A percentile compares a stretch with the other conserved stretches of the same genome.
Evolutionary conservation across 148 eudicot genomes (phyloP).

Genomic region (Amaranthus hypochondriacus): DNA sequence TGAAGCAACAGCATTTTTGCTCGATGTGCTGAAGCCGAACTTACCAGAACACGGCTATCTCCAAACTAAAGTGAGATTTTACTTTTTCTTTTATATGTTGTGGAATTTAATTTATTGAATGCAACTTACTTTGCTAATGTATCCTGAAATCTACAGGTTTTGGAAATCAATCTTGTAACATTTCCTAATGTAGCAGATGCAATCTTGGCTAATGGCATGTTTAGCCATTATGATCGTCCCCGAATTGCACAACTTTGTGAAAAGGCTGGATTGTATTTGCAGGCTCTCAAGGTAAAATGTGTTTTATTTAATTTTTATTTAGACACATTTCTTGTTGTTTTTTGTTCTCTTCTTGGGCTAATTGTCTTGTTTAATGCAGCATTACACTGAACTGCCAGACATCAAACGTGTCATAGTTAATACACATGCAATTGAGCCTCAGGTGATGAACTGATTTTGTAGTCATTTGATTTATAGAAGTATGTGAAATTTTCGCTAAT

Average conservation of each 20-base stretch:
- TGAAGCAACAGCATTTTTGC: slow-evolving; percentile 96
- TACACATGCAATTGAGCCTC: slow-evolving; percentile 98
- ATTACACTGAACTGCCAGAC: slow-evolving; percentile 79
- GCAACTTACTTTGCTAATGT: slow-evolving; percentile 6
- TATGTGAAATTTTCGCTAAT: slow-evolving; percentile 5
- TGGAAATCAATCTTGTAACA: slow-evolving; percentile 91
- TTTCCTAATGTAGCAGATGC: slow-evolving; percentile 99
- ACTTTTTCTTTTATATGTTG: not conserved
- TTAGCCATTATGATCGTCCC: slow-evolving; percentile 96
- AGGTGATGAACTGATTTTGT: slow-evolving; percentile 39
- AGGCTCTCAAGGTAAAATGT: slow-evolving; percentile 74
- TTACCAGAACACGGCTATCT: slow-evolving; percentile 82
- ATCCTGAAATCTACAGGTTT: slow-evolving; percentile 39
- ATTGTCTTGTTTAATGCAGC: slow-evolving; percentile 48
- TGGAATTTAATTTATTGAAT: not conserved
- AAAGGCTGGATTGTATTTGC: slow-evolving; percentile 84
- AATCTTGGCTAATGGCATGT: slow-evolving; percentile 96
- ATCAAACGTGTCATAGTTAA: slow-evolving; percentile 95
- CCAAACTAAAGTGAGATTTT: slow-evolving; percentile 68
- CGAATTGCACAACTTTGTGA: slow-evolving; percentile 96
- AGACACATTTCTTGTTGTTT: not conserved
- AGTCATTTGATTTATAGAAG: not conserved
- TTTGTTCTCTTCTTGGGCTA: not conserved
- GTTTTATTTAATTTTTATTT: not conserved
- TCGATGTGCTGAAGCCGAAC: slow-evolving; percentile 95